phyloP scores from a whole-genome alignment of 768 basidiomycete genomes.

The Cystobasidium onofrii region DNA sequence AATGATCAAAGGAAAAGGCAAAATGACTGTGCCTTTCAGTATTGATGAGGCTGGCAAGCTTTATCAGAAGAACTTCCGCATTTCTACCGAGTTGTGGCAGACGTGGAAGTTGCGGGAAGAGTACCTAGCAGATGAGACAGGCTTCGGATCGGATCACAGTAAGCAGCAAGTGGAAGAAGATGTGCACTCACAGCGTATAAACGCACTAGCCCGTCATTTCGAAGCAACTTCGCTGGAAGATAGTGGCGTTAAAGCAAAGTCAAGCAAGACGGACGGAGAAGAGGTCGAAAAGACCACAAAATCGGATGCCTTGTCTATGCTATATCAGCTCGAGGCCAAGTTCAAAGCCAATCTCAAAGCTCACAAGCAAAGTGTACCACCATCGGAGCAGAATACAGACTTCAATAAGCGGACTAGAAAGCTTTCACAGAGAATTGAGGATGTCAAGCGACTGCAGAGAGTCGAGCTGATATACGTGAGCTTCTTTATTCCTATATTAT shows the following conservation, averaged over 20 bases:
- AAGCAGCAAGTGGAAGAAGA: constrained; percentile 22
- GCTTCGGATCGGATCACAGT: constrained; percentile 53
- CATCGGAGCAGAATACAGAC: neutral
- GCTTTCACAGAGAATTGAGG: constrained; percentile 64
- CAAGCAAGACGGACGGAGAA: neutral
- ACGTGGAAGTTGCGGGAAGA: constrained; percentile 95
- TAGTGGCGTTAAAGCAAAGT: neutral
- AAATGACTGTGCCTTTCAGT: constrained; percentile 78
- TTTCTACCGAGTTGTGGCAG: constrained; percentile 78
- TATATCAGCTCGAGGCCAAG: constrained; percentile 32
- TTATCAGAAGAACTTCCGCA: constrained; percentile 80
- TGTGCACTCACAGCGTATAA: neutral
- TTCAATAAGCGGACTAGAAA: constrained; percentile 50
- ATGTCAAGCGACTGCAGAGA: constrained; percentile 75
- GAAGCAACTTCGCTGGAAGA: neutral
- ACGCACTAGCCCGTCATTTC: neutral
- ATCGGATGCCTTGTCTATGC: constrained; percentile 41
- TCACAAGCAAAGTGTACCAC: neutral
- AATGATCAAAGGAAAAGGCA: constrained; percentile 52
- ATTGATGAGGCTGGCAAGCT: constrained; percentile 91
- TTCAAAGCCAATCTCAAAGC: constrained; percentile 5
- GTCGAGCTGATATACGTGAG: constrained; percentile 90
- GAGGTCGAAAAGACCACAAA: constrained; percentile 34
- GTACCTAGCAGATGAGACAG: constrained; percentile 86
- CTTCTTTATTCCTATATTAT: constrained; percentile 4